Evolutionary conservation across 306 rosid species (phyloP).

Genomic region (Quercus wislizeni): DNA sequence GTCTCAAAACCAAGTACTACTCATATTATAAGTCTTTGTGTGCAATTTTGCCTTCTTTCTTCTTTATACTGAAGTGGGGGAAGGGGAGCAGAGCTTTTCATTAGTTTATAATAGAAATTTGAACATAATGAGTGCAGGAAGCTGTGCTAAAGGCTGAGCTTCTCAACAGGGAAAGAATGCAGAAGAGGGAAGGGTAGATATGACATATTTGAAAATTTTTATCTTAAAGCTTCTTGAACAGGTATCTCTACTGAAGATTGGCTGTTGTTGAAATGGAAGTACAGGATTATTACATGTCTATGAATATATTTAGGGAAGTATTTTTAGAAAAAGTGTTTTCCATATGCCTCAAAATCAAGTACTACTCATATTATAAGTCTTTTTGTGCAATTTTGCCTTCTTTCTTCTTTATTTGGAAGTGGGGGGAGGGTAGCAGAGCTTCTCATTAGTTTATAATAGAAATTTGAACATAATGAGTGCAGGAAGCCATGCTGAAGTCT

Average conservation of each 20-base stretch:
- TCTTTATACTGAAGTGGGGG: neutral
- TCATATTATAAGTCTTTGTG: neutral
- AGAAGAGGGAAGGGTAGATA: neutral
- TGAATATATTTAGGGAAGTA: neutral
- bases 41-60: neutral
- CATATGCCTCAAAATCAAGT: no score
- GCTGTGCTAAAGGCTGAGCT: no score
- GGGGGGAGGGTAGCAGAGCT: neutral
- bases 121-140: no score
- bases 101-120: no score
- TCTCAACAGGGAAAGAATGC: no score
- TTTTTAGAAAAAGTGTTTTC: neutral
- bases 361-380: neutral
- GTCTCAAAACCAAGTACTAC: no score
- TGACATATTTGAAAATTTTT: no score
- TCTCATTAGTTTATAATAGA: neutral
- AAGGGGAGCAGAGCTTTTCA: no score
- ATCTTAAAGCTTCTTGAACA: slow-evolving; percentile 25
- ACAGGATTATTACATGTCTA: slow-evolving; percentile 1
- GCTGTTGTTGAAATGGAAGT: neutral
- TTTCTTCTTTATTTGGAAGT: neutral
- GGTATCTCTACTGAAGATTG: slow-evolving; percentile 33
- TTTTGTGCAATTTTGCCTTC: no score
- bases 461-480: slow-evolving; percentile 24
- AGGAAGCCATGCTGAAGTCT: slow-evolving; percentile 77